A percentile compares a stretch with the other conserved stretches of the same genome.
Conservation (phyloP, 2,329 filamentous ascomycete genomes). For the Talaromyces pinophilus region DNA sequence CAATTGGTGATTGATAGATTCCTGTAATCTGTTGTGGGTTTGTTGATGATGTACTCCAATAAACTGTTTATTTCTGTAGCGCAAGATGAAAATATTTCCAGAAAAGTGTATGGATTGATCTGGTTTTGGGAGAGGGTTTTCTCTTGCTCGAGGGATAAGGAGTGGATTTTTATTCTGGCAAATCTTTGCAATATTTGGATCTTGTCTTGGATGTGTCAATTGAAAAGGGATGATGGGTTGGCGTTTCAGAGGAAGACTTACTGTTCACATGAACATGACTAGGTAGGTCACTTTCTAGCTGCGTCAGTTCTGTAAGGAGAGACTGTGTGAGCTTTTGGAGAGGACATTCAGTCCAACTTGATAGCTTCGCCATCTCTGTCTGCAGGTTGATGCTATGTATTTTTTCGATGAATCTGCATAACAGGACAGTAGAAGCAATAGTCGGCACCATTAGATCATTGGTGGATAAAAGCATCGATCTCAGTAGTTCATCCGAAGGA, state of each 20-base stretch:
- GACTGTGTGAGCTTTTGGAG: not conserved
- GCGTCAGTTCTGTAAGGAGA: constrained; percentile 8
- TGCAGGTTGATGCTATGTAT: not conserved
- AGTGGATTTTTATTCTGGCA: constrained; percentile 6
- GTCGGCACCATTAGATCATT: not conserved
- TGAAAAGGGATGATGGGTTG: not conserved
- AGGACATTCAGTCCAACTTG: constrained; percentile 12
- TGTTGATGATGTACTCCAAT: constrained; percentile 13
- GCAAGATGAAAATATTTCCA: constrained; percentile 5
- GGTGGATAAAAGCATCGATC: not conserved
- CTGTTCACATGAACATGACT: not conserved
- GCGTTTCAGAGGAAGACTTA: not conserved
- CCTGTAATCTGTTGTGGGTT: not conserved
- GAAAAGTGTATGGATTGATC: not conserved
- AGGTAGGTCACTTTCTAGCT: constrained; percentile 2
- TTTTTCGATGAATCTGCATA: constrained; percentile 15
- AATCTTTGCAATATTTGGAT: constrained; percentile 13
- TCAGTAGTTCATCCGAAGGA: constrained; percentile 13
- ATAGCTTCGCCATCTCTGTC: not conserved
- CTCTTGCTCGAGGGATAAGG: not conserved
- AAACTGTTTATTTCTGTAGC: constrained; percentile 9
- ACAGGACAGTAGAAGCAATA: not conserved
- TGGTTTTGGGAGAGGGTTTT: not conserved
- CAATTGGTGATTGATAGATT: constrained; percentile 13
- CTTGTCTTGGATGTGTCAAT: not conserved